Percentiles rank a stretch among this genome's conserved stretches.
Evolutionary conservation across 495 filamentous ascomycete species (phyloP).

Genomic region (Aspergillus diversus): DNA sequence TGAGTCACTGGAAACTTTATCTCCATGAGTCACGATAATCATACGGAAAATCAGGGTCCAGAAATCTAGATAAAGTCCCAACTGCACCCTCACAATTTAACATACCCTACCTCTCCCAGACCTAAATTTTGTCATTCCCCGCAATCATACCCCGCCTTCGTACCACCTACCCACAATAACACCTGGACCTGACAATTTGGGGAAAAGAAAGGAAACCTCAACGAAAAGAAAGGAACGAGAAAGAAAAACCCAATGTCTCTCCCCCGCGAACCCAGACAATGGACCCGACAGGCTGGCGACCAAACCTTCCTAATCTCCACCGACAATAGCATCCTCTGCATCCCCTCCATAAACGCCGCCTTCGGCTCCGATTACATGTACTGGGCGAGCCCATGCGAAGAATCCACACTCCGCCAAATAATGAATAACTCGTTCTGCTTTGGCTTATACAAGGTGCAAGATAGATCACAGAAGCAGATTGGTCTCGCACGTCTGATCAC

Average conservation of each 20-base stretch:
- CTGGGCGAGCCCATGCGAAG: slow-evolving; percentile 52
- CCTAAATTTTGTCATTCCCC: too few species aligned
- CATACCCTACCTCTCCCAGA: too few species aligned
- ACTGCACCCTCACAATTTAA: too few species aligned
- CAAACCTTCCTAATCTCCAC: slow-evolving; percentile 53
- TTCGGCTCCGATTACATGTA: slow-evolving; percentile 56
- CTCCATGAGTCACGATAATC: too few species aligned
- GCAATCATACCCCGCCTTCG: too few species aligned
- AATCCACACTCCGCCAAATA: slow-evolving; percentile 44
- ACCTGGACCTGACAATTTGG: too few species aligned
- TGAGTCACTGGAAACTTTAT: too few species aligned
- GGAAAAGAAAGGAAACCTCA: not conserved
- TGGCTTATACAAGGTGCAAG: slow-evolving; percentile 47
- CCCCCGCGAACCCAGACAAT: slow-evolving; percentile 18
- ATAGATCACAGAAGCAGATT: slow-evolving; percentile 38
- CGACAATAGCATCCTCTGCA: slow-evolving; percentile 49
- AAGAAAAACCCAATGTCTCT: slow-evolving; percentile 16
- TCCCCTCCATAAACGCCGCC: slow-evolving; percentile 52
- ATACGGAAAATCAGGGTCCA: too few species aligned
- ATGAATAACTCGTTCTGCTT: slow-evolving; percentile 59
- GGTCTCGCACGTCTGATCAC: slow-evolving; percentile 68
- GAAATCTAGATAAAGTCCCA: too few species aligned
- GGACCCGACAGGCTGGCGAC: slow-evolving; percentile 20
- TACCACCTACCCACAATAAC: too few species aligned
- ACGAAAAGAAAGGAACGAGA: not conserved